Percentiles rank a stretch among this genome's conserved stretches.
Evolutionary conservation across 164 flowering plant genomes (phyloP).

Genomic region (Piper longum): DNA sequence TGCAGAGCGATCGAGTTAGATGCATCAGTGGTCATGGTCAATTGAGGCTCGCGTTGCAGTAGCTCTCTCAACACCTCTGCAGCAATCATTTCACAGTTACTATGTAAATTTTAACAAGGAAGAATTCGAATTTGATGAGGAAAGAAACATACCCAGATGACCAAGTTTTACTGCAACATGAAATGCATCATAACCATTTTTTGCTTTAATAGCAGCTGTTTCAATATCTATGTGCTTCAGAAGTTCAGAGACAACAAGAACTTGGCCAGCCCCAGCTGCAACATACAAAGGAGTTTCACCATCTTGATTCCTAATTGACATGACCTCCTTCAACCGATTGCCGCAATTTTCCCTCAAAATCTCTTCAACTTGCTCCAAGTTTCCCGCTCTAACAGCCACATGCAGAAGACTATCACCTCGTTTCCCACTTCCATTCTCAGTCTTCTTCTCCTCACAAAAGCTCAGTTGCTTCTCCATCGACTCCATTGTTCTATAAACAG

Average conservation of each 20-base stretch:
- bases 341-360: constrained; percentile 25
- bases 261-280: constrained; percentile 78
- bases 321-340: constrained; percentile 19
- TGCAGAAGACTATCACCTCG: constrained; percentile 69
- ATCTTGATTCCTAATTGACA: constrained; percentile 46
- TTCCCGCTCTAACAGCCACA: constrained; percentile 61
- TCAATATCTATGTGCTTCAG: constrained; percentile 51
- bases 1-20: constrained; percentile 78
- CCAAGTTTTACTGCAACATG: constrained; percentile 91
- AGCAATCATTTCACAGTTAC: constrained; percentile 3
- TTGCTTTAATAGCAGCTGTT: constrained; percentile 52
- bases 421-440: constrained; percentile 67
- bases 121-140: background rate
- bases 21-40: constrained; percentile 74
- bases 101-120: background rate
- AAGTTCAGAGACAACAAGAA: constrained; percentile 39
- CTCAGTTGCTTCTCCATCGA: constrained; percentile 4
- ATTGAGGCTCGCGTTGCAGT: constrained; percentile 42
- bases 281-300: constrained; percentile 73
- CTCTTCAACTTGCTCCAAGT: constrained; percentile 40
- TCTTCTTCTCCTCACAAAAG: constrained; percentile 33
- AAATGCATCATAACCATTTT: constrained; percentile 66
- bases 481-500: no score
- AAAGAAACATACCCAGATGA: constrained; percentile 46
- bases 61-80: constrained; percentile 81